Base-by-base conservation (phyloP, 2,329 filamentous ascomycete genomes). In the Basipetospora chlamydospora region DNA sequence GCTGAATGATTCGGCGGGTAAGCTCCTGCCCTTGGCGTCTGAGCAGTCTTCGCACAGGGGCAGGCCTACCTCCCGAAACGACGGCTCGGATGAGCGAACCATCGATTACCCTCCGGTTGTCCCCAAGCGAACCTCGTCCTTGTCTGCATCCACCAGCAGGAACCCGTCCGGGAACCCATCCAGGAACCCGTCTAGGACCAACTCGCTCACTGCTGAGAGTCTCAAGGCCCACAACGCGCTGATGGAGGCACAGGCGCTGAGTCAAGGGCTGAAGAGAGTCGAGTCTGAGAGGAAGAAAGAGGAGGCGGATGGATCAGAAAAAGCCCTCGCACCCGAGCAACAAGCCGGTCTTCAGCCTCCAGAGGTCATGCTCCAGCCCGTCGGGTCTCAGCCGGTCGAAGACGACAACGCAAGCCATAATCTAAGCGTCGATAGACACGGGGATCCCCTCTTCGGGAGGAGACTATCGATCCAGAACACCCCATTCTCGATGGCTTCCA, bases 81-180 rank as follows among this genome's bases (percentile, higher is more conserved):
- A 70, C 41, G 57, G 59, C 10, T 63, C 59, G 21, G 66, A 71
- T 38, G 61, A 67, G 44, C 61, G 68, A 18, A 77, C 72, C 0
- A 70, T 75, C 38, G 73, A 77, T 49, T 74, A 64, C 39, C 67
- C 73, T 8, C 74, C 73, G 8, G 55, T 58, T 6, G 64, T 77
- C 22, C 73, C 73, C 1, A 50, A 57, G 23, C 64, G 73, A 29
- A 65, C 65, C 28, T 77, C 74, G 2, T 78, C 73, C 11, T 56
- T 77, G 6, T 78, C 74, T 3, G 73, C 73, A 2, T 69, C 72
- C 2, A 75, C 71, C 1, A 78, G 72, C 47, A 62, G 69, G 28
- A n/a, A n/a, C n/a, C n/a, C n/a, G n/a, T n/a, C n/a, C n/a, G n/a
- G n/a, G n/a, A n/a, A n/a, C n/a, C n/a, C n/a, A n/a, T n/a, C n/a